phyloP scores from a whole-genome alignment of 2,329 filamentous ascomycete species.

The Cladosporium cucumerinum region DNA sequence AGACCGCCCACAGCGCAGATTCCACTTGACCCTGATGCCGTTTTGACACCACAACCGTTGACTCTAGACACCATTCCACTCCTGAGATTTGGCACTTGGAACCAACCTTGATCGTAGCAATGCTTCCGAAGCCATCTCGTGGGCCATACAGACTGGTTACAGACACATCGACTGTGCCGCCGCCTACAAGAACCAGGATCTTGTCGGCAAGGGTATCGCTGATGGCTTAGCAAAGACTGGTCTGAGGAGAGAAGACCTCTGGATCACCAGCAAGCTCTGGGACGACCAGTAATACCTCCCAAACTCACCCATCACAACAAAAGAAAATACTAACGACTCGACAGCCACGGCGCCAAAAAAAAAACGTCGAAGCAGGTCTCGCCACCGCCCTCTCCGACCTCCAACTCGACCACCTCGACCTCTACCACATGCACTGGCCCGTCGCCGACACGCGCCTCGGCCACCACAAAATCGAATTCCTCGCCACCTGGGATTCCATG shows the following conservation, averaged over 20 bases:
- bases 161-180: conserved; percentile 52
- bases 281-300: conserved; percentile 31
- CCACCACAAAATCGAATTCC: conserved; percentile 26
- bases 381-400: conserved; percentile 40
- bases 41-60: conserved; percentile 20
- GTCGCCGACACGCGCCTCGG: conserved; percentile 22
- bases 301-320: neutral
- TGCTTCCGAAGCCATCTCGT: conserved; percentile 37
- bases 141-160: conserved; percentile 49
- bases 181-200: conserved; percentile 44
- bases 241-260: conserved; percentile 36
- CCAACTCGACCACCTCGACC: conserved; percentile 41
- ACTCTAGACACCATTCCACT: conserved; percentile 32
- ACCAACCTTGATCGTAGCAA: conserved; percentile 36
- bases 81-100: conserved; percentile 41
- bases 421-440: conserved; percentile 48
- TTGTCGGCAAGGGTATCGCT: conserved; percentile 43
- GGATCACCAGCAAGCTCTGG: conserved; percentile 41
- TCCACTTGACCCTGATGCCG: conserved; percentile 23
- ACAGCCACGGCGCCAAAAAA: conserved; percentile 30
- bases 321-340: conserved; percentile 9
- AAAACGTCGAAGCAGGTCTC: conserved; percentile 32
- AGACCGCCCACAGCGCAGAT: conserved; percentile 24
- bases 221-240: conserved; percentile 35
- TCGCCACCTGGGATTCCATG: conserved; percentile 64